Conservation (phyloP, 208 protist genomes). For the Angomonas desouzai region DNA sequence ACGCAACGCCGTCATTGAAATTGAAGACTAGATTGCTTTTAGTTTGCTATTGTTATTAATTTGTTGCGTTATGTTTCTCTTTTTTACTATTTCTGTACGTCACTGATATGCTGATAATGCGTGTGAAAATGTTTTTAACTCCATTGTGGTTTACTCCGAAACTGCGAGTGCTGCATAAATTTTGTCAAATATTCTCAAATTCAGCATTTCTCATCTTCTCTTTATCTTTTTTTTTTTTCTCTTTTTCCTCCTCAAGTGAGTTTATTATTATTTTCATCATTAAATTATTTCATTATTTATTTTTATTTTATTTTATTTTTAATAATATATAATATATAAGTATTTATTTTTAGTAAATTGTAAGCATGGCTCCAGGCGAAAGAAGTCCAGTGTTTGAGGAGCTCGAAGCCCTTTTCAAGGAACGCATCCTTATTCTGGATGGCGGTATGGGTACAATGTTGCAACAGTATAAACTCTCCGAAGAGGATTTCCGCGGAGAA, state of each 20-base stretch:
- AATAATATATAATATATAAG: constrained; percentile 9
- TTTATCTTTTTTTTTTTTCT: too few species aligned
- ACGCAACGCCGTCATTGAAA: constrained; percentile 66
- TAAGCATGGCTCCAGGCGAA: constrained; percentile 6
- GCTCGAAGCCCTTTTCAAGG: constrained; percentile 42
- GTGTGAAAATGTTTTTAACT: too few species aligned
- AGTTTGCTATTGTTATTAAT: too few species aligned
- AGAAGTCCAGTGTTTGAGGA: constrained; percentile 46
- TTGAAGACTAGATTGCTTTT: constrained; percentile 43
- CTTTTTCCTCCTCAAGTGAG: too few species aligned
- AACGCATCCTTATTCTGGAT: constrained; percentile 87
- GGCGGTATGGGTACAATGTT: constrained; percentile 97
- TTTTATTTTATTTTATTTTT: constrained; percentile 15
- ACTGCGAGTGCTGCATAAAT: too few species aligned
- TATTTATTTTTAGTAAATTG: constrained; percentile 8
- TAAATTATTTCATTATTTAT: background rate
- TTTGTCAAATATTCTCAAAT: too few species aligned
- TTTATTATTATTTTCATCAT: constrained; percentile 5
- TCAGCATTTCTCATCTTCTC: too few species aligned
- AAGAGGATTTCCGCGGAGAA: constrained; percentile 80
- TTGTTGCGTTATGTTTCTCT: too few species aligned
- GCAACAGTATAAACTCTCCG: constrained; percentile 84
- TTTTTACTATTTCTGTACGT: too few species aligned
- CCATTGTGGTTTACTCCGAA: too few species aligned
- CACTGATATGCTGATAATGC: too few species aligned